Percentiles rank a stretch among this genome's conserved stretches.
Conservation (phyloP, 331 rosid species). For the Acacia concinna region DNA sequence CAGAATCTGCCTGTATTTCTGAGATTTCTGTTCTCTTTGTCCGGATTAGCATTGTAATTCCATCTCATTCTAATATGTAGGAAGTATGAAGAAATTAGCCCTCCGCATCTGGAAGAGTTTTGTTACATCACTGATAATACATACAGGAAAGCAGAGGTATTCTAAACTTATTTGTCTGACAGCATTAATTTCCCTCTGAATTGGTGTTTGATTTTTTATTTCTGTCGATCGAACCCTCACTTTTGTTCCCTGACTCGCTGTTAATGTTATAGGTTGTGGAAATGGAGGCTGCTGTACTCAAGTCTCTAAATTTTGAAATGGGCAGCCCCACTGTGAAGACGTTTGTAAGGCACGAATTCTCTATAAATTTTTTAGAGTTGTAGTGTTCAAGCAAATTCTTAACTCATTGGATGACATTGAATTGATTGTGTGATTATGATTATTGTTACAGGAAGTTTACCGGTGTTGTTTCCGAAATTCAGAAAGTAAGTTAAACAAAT, state of each 20-base stretch:
- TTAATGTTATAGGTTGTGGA: conserved; percentile 46
- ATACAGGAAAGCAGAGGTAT: conserved; percentile 37
- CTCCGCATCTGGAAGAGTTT: conserved; percentile 41
- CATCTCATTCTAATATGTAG: conserved; percentile 8
- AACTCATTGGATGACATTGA: not conserved
- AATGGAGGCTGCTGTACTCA: conserved; percentile 74
- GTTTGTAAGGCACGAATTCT: conserved; percentile 53
- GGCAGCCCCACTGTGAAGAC: conserved; percentile 67
- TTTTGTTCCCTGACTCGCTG: not conserved
- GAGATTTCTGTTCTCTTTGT: not conserved
- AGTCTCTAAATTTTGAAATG: conserved; percentile 61
- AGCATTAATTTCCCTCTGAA: not conserved
- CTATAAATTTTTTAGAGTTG: not conserved
- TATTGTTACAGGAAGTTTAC: conserved; percentile 44
- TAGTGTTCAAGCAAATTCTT: not conserved
- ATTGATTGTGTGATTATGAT: conserved; percentile 14
- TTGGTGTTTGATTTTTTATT: not conserved
- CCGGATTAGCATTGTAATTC: not conserved
- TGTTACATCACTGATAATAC: conserved; percentile 50
- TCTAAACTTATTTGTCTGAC: not conserved
- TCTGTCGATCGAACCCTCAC: not conserved
- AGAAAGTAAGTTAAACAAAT: conserved; percentile 33
- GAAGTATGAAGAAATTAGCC: conserved; percentile 50
- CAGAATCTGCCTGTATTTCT: not conserved
- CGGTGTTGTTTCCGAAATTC: conserved; percentile 39